phyloP scores from a whole-genome alignment of 176 grass and related monocot species.

The Avena eriantha region DNA sequence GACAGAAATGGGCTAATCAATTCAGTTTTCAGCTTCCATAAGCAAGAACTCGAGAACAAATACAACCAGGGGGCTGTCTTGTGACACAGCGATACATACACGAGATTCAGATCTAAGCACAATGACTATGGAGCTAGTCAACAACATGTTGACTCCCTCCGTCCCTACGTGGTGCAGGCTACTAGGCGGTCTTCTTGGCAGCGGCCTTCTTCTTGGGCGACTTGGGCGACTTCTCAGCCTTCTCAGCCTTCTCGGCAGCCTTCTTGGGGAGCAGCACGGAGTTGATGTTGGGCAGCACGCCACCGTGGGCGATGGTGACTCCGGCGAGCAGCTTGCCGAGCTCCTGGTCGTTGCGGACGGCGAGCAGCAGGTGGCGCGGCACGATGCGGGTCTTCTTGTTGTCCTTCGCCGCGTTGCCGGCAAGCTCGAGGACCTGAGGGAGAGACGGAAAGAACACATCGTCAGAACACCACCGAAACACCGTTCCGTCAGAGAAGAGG shows the following conservation, averaged over 20 bases:
- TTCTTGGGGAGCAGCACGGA: slow-evolving; percentile 32
- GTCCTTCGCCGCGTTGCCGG: slow-evolving; percentile 87
- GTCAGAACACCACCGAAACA: not conserved
- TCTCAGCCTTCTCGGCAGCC: not conserved
- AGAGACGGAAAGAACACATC: not conserved
- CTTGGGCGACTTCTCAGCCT: slow-evolving; percentile 20
- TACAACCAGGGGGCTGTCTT: not conserved
- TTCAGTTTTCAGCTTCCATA: not conserved
- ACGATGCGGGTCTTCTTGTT: slow-evolving; percentile 97
- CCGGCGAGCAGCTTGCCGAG: slow-evolving; percentile 43
- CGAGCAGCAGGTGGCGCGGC: slow-evolving; percentile 91
- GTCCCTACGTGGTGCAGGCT: no score
- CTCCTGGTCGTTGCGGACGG: slow-evolving; percentile 94
- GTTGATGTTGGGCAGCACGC: slow-evolving; percentile 48
- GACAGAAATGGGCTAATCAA: not conserved
- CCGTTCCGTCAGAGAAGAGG: not conserved
- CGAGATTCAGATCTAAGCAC: not conserved
- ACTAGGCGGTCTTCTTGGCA: not conserved
- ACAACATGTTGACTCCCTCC: not conserved
- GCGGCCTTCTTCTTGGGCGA: not conserved
- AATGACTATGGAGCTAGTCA: not conserved
- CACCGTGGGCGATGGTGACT: slow-evolving; percentile 41
- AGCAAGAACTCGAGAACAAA: not conserved
- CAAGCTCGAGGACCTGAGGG: slow-evolving; percentile 78
- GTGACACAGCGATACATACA: not conserved